These are phyloP conservation scores for Paecilomyces formosus DNA, from an alignment of 2,329 filamentous ascomycete genomes.

Conservation along the genomic window DNA sequence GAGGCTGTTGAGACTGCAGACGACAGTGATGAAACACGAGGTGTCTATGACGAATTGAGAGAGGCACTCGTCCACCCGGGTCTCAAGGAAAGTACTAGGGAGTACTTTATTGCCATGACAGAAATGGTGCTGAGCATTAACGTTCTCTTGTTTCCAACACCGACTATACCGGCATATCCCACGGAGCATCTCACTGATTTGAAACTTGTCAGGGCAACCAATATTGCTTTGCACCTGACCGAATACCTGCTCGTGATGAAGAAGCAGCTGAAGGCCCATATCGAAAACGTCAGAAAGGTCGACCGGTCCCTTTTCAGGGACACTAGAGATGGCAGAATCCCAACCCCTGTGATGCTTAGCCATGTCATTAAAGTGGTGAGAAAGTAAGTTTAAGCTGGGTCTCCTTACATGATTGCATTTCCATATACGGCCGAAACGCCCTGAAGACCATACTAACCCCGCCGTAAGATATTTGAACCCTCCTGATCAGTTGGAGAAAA, in stretches of 20 bases:
- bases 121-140: conserved; percentile 16
- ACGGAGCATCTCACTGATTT: conserved; percentile 5
- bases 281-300: conserved; percentile 4
- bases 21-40: neutral
- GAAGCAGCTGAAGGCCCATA: conserved; percentile 6
- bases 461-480: conserved; percentile 12
- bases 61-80: conserved; percentile 7
- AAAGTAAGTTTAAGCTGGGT: conserved; percentile 10
- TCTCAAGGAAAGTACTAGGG: conserved; percentile 6
- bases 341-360: conserved; percentile 9
- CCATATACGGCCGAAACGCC: neutral
- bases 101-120: conserved; percentile 13
- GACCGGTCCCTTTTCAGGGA: conserved; percentile 7
- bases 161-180: neutral
- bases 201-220: conserved; percentile 7
- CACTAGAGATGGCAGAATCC: conserved; percentile 1
- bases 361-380: conserved; percentile 11
- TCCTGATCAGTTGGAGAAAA: conserved; percentile 12
- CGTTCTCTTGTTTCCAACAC: conserved; percentile 12
- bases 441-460: neutral
- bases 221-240: conserved; percentile 8
- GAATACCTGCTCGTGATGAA: conserved; percentile 10
- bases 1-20: neutral
- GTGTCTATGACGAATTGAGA: conserved; percentile 11
- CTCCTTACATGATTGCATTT: neutral